These are phyloP conservation scores for Fusarium veterinarium DNA, from an alignment of 2,329 filamentous ascomycete species.

Conservation along the genomic window DNA sequence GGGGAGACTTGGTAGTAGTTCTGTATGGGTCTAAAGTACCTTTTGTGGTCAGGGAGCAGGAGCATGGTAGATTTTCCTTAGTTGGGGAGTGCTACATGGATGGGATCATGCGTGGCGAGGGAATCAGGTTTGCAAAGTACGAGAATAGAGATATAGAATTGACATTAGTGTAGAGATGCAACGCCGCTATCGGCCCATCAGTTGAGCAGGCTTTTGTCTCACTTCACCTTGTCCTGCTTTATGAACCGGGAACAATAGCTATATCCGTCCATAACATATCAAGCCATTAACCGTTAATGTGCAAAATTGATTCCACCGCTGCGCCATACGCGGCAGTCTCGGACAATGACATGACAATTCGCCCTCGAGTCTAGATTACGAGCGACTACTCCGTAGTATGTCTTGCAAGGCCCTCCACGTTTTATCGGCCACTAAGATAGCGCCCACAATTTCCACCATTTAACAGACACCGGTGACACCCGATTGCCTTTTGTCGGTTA, in stretches of 20 bases:
- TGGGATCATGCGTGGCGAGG: neutral
- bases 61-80: neutral
- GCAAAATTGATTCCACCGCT: too few relatives aligned
- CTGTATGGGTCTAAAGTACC: neutral
- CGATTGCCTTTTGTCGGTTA: constrained; percentile 1
- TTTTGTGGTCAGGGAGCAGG: neutral
- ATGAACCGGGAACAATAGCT: fast-evolving
- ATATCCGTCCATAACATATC: too few relatives aligned
- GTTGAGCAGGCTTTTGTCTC: neutral
- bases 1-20: neutral
- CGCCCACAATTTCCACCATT: neutral
- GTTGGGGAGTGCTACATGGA: constrained; percentile 1
- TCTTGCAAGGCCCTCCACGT: neutral
- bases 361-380: neutral
- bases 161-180: neutral
- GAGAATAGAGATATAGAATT: neutral
- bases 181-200: too few relatives aligned
- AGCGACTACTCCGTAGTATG: fast-evolving
- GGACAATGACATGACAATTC: neutral
- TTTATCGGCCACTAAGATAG: neutral
- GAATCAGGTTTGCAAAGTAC: neutral
- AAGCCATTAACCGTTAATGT: neutral
- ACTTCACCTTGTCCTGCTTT: fast-evolving
- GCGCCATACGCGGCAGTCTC: neutral
- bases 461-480: neutral